Evolutionary conservation across 208 protist genomes (phyloP).

Genomic region (Leishmania martiniquensis): DNA sequence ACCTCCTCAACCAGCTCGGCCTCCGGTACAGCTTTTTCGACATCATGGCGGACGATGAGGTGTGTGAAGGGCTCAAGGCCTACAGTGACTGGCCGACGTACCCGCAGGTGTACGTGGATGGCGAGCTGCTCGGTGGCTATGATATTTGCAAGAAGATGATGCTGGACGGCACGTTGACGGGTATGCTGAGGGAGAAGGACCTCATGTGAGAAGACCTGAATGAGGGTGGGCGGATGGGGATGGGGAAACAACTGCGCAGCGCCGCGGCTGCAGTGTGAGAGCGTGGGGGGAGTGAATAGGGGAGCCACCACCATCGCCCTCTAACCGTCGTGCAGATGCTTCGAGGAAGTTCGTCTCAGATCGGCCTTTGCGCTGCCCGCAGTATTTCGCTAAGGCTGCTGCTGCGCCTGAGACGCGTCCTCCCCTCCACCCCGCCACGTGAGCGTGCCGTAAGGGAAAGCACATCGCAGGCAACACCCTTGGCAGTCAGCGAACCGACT

Average conservation of each 20-base stretch:
- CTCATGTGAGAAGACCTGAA: constrained; percentile 35
- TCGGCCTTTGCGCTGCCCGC: background rate
- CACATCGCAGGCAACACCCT: background rate
- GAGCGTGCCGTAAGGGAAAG: background rate
- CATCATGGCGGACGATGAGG: constrained; percentile 88
- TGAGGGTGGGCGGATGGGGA: background rate
- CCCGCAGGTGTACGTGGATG: constrained; percentile 93
- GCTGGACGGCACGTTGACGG: constrained; percentile 69
- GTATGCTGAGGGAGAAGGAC: constrained; percentile 79
- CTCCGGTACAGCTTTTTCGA: constrained; percentile 89
- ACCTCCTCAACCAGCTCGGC: constrained; percentile 75
- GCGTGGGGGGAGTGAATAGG: too few relatives aligned
- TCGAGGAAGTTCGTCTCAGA: background rate
- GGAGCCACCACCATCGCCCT: too few relatives aligned
- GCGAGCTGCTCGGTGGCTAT: constrained; percentile 90
- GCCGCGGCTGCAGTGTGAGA: background rate
- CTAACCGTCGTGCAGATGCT: too few relatives aligned
- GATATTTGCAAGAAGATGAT: constrained; percentile 90
- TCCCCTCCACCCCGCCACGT: background rate
- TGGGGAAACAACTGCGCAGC: background rate
- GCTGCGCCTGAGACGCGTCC: background rate
- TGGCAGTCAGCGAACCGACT: background rate
- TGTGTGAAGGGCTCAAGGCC: constrained; percentile 89
- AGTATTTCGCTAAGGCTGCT: background rate
- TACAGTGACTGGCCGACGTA: constrained; percentile 95